Evolutionary conservation across 2,329 filamentous ascomycete genomes (phyloP).

Genomic region (Stagonosporopsis tanaceti): DNA sequence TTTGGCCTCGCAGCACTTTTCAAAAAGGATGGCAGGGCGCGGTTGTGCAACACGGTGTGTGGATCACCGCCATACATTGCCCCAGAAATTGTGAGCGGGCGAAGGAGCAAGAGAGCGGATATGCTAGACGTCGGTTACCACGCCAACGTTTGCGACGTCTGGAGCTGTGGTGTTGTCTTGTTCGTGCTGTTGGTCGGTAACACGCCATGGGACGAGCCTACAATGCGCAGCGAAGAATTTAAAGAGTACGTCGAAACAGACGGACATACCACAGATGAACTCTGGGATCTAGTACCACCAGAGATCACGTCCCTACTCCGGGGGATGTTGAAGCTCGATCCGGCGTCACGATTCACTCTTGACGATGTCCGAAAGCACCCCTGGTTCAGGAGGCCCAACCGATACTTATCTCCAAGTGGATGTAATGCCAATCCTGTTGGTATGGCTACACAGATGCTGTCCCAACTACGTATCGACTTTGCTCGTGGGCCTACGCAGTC

Average conservation of each 20-base stretch:
- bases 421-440: slow-evolving; percentile 78
- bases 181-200: slow-evolving; percentile 96
- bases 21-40: slow-evolving; percentile 82
- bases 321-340: slow-evolving; percentile 89
- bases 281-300: slow-evolving; percentile 81
- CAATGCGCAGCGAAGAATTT: slow-evolving; percentile 85
- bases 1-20: slow-evolving; percentile 97
- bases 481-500: slow-evolving; percentile 68
- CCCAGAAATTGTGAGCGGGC: slow-evolving; percentile 78
- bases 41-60: slow-evolving; percentile 87
- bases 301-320: slow-evolving; percentile 82
- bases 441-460: slow-evolving; percentile 94
- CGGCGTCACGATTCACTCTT: slow-evolving; percentile 79
- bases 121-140: slow-evolving; percentile 68
- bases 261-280: slow-evolving; percentile 81
- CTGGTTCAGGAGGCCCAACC: slow-evolving; percentile 89
- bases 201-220: slow-evolving; percentile 96
- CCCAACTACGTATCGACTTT: slow-evolving; percentile 89
- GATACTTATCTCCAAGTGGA: slow-evolving; percentile 76
- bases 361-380: slow-evolving; percentile 87
- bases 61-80: slow-evolving; percentile 97
- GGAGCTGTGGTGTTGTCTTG: slow-evolving; percentile 97
- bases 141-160: slow-evolving; percentile 87
- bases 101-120: slow-evolving; percentile 56
- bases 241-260: slow-evolving; percentile 82